Conservation (phyloP, 2,329 filamentous ascomycete species). For the Dactylellina cionopaga region DNA sequence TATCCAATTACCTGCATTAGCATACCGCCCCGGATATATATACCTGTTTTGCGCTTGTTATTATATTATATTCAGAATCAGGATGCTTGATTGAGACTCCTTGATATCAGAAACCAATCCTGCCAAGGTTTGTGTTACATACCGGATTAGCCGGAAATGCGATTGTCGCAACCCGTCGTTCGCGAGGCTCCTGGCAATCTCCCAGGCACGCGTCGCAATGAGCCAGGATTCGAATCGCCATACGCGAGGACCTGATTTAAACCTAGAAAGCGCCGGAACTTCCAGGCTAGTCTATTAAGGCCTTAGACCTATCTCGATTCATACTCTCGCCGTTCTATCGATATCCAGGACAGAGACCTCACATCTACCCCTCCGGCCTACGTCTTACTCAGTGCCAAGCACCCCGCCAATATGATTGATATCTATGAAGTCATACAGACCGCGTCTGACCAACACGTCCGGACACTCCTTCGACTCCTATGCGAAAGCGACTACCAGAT, state of each 20-base stretch:
- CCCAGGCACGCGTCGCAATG: neutral
- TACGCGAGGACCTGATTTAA: no score
- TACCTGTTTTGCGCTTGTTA: no score
- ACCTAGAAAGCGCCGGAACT: no score
- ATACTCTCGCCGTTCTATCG: neutral
- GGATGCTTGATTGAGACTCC: no score
- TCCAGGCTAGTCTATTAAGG: no score
- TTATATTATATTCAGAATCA: no score
- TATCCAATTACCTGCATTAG: no score
- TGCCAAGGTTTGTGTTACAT: neutral
- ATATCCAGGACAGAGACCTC: neutral
- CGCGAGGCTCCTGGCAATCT: no score
- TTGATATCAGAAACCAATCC: no score
- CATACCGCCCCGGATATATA: no score
- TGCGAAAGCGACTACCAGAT: conserved; percentile 34
- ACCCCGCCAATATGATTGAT: conserved; percentile 17
- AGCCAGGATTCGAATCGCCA: neutral
- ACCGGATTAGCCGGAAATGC: no score
- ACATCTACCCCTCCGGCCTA: neutral
- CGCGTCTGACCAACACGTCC: conserved; percentile 47
- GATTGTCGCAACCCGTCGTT: no score
- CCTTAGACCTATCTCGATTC: neutral
- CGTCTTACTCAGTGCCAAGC: neutral
- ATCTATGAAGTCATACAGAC: conserved; percentile 47
- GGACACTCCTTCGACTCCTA: conserved; percentile 45